Percentiles rank a stretch among this genome's conserved stretches.
phyloP scores from a whole-genome alignment of 2,329 filamentous ascomycete species.

The Talaromyces sp. region DNA sequence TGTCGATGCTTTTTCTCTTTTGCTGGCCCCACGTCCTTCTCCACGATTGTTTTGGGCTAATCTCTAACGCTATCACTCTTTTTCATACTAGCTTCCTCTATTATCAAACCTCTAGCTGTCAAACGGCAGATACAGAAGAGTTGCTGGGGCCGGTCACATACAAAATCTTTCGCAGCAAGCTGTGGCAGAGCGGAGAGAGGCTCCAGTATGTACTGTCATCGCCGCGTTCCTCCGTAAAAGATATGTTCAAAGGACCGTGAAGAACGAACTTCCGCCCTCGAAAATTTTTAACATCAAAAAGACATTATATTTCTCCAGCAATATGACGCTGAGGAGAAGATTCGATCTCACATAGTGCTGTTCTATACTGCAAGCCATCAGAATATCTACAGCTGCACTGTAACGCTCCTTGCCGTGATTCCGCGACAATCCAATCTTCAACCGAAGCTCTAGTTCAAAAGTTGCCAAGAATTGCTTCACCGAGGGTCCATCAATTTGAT shows the following conservation, averaged over 20 bases:
- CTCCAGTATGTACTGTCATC: not conserved
- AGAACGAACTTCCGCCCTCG: not conserved
- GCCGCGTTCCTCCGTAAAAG: not conserved
- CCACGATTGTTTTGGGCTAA: not conserved
- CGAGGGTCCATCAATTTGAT: not conserved
- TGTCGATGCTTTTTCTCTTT: not conserved
- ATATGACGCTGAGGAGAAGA: not conserved
- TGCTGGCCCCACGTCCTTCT: conserved; percentile 4
- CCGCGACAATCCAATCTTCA: conserved; percentile 7
- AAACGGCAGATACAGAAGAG: not conserved
- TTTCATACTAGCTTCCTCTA: not conserved
- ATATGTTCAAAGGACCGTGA: not conserved
- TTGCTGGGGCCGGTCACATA: not conserved
- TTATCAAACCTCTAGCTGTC: not conserved
- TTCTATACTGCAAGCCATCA: not conserved
- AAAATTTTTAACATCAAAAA: not conserved
- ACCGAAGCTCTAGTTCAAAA: not conserved
- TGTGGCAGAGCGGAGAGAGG: no score
- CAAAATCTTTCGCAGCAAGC: no score
- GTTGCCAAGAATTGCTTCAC: not conserved
- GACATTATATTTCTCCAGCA: not conserved
- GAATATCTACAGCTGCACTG: not conserved
- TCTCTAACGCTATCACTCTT: not conserved
- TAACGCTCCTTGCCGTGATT: conserved; percentile 15
- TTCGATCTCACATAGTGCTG: not conserved